Evolutionary conservation across 352 stramenopile species (phyloP), one percentile per base, ranked within the genome.

Genomic region (Pythium rishiriense): DNA sequence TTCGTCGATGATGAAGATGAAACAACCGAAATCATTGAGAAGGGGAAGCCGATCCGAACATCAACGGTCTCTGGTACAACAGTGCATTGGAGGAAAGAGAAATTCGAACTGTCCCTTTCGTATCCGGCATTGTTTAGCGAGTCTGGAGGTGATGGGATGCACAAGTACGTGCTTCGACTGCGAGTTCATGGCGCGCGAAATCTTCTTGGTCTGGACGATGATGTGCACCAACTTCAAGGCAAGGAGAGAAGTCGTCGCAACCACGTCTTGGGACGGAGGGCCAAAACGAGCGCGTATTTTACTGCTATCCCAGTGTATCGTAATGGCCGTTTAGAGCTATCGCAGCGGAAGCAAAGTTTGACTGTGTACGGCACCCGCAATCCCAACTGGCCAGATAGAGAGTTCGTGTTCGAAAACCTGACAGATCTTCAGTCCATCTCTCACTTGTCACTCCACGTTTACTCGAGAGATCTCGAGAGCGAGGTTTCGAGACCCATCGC

Each of bases 361-460:
- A 90, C 83, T 11, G 81, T 92, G 9, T 92, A 90, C 50, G 76
- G 80, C 11, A 83, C 74, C 17, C 62, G 73, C 2, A 76, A 79
- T 70, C 83, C 83, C 17, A 70, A 68, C 26, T 92, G 83, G 83
- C 83, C 81, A 0, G 63, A 85, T 15, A 63, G 88, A 50, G 73
- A 89, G 26, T 90, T 90, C 56, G 66, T 86, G 1, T 89, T 92
- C 58, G 81, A 79, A 19, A 83, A 81, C 33, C 41, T 60, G 59
- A 84, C 74, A 45, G 73, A 78, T 25, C 70, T 90, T 6, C 51
- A 75, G 24, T 70, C 58, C 17, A 74, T 92, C 9, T 88, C 83
- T 31, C 71, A 90, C 47, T 57, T 92, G 28, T 88, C 83, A 7
- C 68, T 92, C 15, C 79, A 92, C 45, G 68, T 92, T 15, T 92